phyloP scores from a whole-genome alignment of 305 asterid species.

The Solanum hybrid region DNA sequence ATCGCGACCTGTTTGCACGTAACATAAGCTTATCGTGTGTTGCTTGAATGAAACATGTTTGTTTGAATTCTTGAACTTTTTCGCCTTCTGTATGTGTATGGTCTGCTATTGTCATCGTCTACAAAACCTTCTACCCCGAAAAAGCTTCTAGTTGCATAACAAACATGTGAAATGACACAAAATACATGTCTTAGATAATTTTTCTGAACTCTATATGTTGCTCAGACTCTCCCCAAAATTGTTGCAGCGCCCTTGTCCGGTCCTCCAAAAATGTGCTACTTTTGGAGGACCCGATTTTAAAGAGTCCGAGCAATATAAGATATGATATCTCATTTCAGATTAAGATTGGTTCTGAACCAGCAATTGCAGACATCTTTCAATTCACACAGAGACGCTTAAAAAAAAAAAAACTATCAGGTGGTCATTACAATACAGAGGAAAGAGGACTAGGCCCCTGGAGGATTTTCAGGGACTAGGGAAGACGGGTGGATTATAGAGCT shows the following conservation, averaged over 20 bases:
- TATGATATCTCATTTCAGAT: not conserved
- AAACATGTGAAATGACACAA: not conserved
- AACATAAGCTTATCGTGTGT: too few relatives aligned
- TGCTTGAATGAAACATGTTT: too few relatives aligned
- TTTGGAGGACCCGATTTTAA: not conserved
- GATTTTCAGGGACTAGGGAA: not conserved
- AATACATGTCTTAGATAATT: not conserved
- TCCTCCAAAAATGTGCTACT: not conserved
- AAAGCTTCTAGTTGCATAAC: too few relatives aligned
- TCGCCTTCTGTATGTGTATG: conserved; percentile 37
- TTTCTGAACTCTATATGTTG: not conserved
- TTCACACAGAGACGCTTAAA: too few relatives aligned
- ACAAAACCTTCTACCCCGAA: too few relatives aligned
- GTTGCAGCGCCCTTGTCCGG: not conserved
- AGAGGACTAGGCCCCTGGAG: not conserved
- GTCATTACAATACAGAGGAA: not conserved
- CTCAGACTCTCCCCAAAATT: not conserved
- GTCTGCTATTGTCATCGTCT: conserved; percentile 47
- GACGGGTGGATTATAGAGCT: not conserved
- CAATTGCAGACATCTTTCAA: too few relatives aligned
- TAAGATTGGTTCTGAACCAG: not conserved
- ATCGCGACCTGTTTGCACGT: not conserved
- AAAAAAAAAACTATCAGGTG: not conserved
- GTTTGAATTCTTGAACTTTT: too few relatives aligned
- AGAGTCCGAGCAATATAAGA: not conserved